Evolutionary conservation across 257 asterid genomes (phyloP).

Genomic region (Nicotiana paniculata): DNA sequence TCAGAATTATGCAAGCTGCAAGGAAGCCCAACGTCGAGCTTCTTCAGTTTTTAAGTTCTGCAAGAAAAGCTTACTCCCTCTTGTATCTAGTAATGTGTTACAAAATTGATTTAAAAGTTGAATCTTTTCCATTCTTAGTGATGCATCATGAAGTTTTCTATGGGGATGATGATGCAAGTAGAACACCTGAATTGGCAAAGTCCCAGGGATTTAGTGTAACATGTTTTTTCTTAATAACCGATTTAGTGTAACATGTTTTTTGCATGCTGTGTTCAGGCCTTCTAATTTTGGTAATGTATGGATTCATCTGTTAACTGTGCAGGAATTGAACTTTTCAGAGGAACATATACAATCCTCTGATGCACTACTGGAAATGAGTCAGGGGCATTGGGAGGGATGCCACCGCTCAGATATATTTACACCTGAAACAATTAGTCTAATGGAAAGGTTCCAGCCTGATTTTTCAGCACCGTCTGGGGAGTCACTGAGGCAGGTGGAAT

Average conservation of each 20-base stretch:
- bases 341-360: constrained; percentile 78
- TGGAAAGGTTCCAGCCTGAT: constrained; percentile 86
- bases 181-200: neutral
- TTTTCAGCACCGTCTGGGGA: constrained; percentile 89
- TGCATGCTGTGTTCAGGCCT: neutral
- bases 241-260: neutral
- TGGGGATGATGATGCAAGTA: neutral
- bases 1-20: neutral
- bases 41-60: neutral
- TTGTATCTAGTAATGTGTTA: neutral
- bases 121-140: neutral
- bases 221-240: neutral
- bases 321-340: constrained; percentile 81
- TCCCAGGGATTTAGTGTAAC: neutral
- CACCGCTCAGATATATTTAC: constrained; percentile 71
- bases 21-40: neutral
- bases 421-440: constrained; percentile 53
- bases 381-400: constrained; percentile 98
- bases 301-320: constrained; percentile 18
- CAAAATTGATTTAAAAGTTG: neutral
- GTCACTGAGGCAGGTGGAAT: constrained; percentile 91
- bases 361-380: constrained; percentile 80
- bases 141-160: neutral
- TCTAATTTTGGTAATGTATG: neutral
- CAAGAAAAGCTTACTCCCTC: neutral